Evolutionary conservation across 768 basidiomycete genomes (phyloP).

Genomic region (Tephrocybe sp.): DNA sequence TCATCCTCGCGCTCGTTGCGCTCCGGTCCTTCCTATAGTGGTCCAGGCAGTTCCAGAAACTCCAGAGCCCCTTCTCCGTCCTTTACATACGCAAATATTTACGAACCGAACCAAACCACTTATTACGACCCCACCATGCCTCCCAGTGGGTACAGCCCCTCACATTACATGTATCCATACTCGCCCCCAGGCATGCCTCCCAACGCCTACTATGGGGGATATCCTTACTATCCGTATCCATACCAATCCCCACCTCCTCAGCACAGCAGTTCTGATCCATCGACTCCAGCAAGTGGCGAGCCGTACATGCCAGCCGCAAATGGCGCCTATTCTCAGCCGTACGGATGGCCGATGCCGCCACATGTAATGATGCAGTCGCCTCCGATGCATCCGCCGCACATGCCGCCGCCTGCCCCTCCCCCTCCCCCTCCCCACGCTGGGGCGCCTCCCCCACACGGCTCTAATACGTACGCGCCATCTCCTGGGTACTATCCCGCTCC

Average conservation of each 20-base stretch:
- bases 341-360: constrained; percentile 35
- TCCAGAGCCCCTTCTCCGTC: constrained; percentile 74
- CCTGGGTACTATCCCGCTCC: constrained; percentile 21
- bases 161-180: constrained; percentile 50
- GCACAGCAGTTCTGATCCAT: constrained; percentile 30
- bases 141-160: constrained; percentile 41
- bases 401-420: constrained; percentile 28
- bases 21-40: constrained; percentile 45
- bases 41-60: constrained; percentile 62
- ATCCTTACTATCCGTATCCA: constrained; percentile 38
- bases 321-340: constrained; percentile 30
- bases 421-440: constrained; percentile 25
- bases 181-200: constrained; percentile 40
- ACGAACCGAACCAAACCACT: constrained; percentile 45
- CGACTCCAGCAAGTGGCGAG: constrained; percentile 28
- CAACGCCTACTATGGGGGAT: constrained; percentile 38
- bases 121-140: constrained; percentile 32
- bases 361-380: constrained; percentile 27
- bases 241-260: constrained; percentile 34
- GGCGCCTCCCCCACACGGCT: constrained; percentile 21
- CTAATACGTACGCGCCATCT: constrained; percentile 32
- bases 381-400: constrained; percentile 21
- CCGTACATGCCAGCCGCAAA: constrained; percentile 24
- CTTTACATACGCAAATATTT: constrained; percentile 70
- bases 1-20: constrained; percentile 63